Conservation (phyloP, 371 early-diverging fungal genomes). For the Amoeboaphelidium protococcarum region DNA sequence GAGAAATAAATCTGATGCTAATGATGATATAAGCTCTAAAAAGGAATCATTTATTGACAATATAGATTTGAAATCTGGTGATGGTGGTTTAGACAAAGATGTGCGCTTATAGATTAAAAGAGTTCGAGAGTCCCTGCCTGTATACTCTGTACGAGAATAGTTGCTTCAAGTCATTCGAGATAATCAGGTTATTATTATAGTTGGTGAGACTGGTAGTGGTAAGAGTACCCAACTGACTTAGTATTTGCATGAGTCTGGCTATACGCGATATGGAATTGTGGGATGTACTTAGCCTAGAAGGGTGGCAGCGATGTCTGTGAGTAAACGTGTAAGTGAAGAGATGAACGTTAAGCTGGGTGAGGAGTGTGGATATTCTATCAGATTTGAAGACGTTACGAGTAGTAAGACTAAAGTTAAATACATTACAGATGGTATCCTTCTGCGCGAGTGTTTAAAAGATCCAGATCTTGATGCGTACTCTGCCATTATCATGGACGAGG, state of each 20-base stretch:
- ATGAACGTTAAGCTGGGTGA: slow-evolving; percentile 48
- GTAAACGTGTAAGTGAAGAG: slow-evolving; percentile 88
- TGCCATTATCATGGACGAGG: slow-evolving; percentile 92
- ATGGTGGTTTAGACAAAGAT: no score
- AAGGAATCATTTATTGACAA: no score
- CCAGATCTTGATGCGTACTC: slow-evolving; percentile 71
- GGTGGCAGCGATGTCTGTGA: slow-evolving; percentile 97
- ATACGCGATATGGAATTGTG: slow-evolving; percentile 58
- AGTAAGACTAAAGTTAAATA: slow-evolving; percentile 71
- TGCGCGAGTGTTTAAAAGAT: slow-evolving; percentile 69
- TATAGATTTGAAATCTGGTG: no score
- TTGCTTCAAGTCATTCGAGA: slow-evolving; percentile 63
- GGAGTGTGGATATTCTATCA: slow-evolving; percentile 83
- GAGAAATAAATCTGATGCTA: neutral
- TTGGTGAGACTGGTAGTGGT: slow-evolving; percentile 97
- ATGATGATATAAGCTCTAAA: no score
- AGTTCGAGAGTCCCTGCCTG: slow-evolving; percentile 69
- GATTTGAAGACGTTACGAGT: slow-evolving; percentile 84
- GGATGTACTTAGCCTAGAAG: slow-evolving; percentile 96
- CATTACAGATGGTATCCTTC: slow-evolving; percentile 95
- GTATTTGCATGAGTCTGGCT: slow-evolving; percentile 85
- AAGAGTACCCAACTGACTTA: slow-evolving; percentile 97
- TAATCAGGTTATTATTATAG: slow-evolving; percentile 74
- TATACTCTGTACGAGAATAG: slow-evolving; percentile 74
- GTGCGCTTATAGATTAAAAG: no score